These are phyloP conservation scores for Candida xyloterini DNA, from an alignment of 805 yeast genomes.

Conservation along the genomic window DNA sequence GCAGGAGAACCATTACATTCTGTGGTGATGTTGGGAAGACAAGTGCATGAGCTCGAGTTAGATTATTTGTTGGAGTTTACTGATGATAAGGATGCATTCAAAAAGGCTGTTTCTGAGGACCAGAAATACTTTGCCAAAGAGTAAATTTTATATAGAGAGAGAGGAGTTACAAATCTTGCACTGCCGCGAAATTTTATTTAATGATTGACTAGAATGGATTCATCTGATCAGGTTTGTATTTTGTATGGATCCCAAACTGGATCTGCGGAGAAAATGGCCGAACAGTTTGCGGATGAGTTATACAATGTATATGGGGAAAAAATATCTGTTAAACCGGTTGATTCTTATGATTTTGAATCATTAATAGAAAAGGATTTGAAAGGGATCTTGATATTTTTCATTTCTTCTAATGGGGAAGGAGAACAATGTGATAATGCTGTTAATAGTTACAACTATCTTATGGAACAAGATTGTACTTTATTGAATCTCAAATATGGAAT, in stretches of 20 bases:
- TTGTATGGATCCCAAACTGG: constrained; percentile 37
- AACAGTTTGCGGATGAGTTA: constrained; percentile 75
- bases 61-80: constrained; percentile 80
- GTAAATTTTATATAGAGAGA: neutral
- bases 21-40: constrained; percentile 84
- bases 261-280: constrained; percentile 20
- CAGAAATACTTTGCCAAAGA: constrained; percentile 53
- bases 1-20: constrained; percentile 96
- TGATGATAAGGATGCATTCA: constrained; percentile 53
- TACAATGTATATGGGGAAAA: constrained; percentile 66
- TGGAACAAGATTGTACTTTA: constrained; percentile 39
- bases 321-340: constrained; percentile 68
- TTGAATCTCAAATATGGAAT: constrained; percentile 57
- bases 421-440: constrained; percentile 92
- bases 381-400: constrained; percentile 46
- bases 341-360: constrained; percentile 70
- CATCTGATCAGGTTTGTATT: constrained; percentile 20
- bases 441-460: constrained; percentile 53
- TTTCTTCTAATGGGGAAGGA: constrained; percentile 96
- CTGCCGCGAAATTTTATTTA: constrained; percentile 1
- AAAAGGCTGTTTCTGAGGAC: constrained; percentile 45
- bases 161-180: neutral
- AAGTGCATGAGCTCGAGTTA: constrained; percentile 87
- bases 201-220: neutral
- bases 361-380: constrained; percentile 55